phyloP scores from a whole-genome alignment of 1,284 basidiomycete genomes.

The Trichosporon asahii region DNA sequence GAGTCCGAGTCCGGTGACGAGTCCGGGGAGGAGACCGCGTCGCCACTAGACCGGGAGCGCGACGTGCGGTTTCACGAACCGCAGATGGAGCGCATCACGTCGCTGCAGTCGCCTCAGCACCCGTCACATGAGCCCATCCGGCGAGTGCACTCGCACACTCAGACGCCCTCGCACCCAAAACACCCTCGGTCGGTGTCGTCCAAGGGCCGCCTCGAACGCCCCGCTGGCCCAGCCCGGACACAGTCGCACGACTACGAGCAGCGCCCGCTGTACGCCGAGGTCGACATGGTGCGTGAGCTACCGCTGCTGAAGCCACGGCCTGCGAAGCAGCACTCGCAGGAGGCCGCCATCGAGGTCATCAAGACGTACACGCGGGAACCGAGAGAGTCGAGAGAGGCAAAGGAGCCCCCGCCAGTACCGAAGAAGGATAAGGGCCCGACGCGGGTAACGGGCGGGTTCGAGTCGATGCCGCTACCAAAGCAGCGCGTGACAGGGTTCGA shows the following conservation, averaged over 20 bases:
- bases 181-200: constrained; percentile 4
- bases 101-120: not conserved
- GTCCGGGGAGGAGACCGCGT: not conserved
- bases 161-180: not conserved
- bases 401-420: not conserved
- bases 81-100: not conserved
- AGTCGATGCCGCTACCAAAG: not conserved
- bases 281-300: constrained; percentile 7
- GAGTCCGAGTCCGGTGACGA: not conserved
- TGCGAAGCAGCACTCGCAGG: constrained; percentile 2
- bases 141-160: not conserved
- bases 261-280: constrained; percentile 6
- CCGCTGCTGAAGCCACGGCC: constrained; percentile 3
- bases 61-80: not conserved
- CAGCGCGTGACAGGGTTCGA: not conserved
- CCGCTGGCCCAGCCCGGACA: not conserved
- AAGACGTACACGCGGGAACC: not conserved
- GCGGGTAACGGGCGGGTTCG: not conserved
- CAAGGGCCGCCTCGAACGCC: constrained; percentile 2
- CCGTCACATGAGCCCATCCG: not conserved
- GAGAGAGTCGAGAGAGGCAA: not conserved
- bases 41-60: not conserved
- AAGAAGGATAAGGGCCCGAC: constrained; percentile 10
- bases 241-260: constrained; percentile 1
- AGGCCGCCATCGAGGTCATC: constrained; percentile 3